Conservation (phyloP, 163 green algal genomes). For the Chlorella variabilis region DNA sequence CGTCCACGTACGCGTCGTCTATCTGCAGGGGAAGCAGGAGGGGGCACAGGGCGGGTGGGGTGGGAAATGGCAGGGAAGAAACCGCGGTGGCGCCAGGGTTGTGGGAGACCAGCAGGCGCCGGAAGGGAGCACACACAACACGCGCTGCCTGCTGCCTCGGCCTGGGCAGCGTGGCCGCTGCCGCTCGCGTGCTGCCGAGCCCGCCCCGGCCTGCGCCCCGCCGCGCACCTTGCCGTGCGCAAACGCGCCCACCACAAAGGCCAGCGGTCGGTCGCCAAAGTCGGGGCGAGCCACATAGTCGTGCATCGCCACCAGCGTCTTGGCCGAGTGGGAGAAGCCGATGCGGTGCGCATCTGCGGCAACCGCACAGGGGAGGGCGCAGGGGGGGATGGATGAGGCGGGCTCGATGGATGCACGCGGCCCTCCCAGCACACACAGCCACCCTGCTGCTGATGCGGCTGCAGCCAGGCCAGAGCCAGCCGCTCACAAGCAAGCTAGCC, state of each 20-base stretch:
- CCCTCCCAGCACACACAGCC: not conserved
- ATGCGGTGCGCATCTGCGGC: constrained; percentile 64
- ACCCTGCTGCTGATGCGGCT: not conserved
- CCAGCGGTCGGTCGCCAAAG: constrained; percentile 58
- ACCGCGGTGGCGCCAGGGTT: too few relatives aligned
- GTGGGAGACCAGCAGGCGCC: too few relatives aligned
- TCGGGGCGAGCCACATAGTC: constrained; percentile 26
- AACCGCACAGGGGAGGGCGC: not conserved
- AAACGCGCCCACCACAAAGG: constrained; percentile 94
- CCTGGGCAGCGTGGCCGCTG: too few relatives aligned
- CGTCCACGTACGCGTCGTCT: constrained; percentile 80
- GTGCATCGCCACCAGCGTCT: constrained; percentile 32
- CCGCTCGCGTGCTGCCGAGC: too few relatives aligned
- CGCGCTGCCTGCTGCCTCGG: too few relatives aligned
- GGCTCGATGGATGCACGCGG: too few relatives aligned
- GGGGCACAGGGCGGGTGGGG: too few relatives aligned
- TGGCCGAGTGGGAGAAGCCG: constrained; percentile 82
- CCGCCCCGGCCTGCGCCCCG: too few relatives aligned
- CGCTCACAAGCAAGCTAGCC: too few relatives aligned
- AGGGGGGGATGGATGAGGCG: not conserved
- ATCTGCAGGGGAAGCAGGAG: constrained; percentile 34
- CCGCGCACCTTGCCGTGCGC: constrained; percentile 85
- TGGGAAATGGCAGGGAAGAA: too few relatives aligned
- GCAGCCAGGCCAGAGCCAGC: too few relatives aligned
- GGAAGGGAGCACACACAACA: too few relatives aligned